Evolutionary conservation across 768 basidiomycete species (phyloP), one percentile per base, ranked within the genome.

Genomic region (Galerina sulciceps): DNA sequence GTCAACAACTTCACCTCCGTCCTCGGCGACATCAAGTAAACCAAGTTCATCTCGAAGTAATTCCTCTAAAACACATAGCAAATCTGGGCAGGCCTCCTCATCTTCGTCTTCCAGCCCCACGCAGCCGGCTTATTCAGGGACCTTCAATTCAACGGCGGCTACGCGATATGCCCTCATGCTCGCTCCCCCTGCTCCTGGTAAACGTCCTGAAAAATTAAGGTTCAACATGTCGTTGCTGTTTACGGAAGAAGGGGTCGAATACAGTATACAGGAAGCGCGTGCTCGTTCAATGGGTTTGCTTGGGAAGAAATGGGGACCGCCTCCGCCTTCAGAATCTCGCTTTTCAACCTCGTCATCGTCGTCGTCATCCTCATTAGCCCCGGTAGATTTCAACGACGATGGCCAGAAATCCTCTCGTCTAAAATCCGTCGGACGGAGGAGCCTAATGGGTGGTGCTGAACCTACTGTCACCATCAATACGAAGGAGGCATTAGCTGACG

Each of bases 401-500:
- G 83, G 81, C 3, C 74, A 74, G 50, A 82, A 78, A 63, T 74
- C 81, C 37, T 79, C 76, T 37, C 76, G 75, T 35, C 71, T 72
- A 65, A 74, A 75, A 53, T 72, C 69, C 10, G 65, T 69, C 51
- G 76, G 75, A 23, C 76, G 84, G 53, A 84, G 77, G 74, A 82
- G 79, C 59, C 63, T 81, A 34, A 69, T 76, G 57, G 74, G 72
- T 9, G 81, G 73, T 14, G 79, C 77, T 14, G 92, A 94, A 70
- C 91, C 92, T 4, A 94, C 93, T 0, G 89, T 99, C 6, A 99
- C 97, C 0, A 94, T 99, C 65, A 97, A 97, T 71, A 99, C 97
- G 26, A 96, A 94, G 71, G 93, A 94, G 62, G 97, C 97, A 3
- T 81, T 97, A 35, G 91, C 86, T 11, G 94, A 98, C 68, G 94